Base-by-base conservation (phyloP, 2,329 filamentous ascomycete species). In the Cercospora janseana region DNA sequence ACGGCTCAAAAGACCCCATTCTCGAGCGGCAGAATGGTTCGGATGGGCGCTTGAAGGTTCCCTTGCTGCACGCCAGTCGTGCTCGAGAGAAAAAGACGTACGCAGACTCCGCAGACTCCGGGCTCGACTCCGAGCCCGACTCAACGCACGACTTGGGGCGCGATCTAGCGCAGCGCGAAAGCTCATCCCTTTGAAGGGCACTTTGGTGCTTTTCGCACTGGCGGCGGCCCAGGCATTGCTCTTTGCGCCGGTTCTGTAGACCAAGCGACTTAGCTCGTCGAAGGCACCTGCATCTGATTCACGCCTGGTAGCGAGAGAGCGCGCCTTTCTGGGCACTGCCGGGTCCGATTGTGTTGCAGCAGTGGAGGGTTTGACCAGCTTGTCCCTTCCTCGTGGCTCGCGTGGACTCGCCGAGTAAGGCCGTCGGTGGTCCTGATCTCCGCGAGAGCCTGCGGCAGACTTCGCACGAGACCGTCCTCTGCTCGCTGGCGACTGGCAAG, bases 201-300 rank as follows among this genome's bases (percentile, higher is more conserved):
- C 32, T 35, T 35, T 46, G 31, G 44, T 46, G 31, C 44, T 46
- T 37, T 32, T 34, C 5, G 44, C 31, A 26, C 44, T 46, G 18
- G 44, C 44, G 13, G 44, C 44, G 12, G 44, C 44, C 44, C 44
- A 46, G 15, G 44, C 44, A 20, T 27, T 37, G 23, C 21, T 18
- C 9, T 21, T 37, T n/a, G 12, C 13, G 13, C 38, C 32, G 23
- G 20, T 18, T n/a, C 44, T 8, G 31, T n/a, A 8, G 21, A n/a
- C n/a, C n/a, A n/a, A n/a, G n/a, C n/a, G n/a, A n/a, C n/a, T n/a
- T n/a, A n/a, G n/a, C n/a, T n/a, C n/a, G n/a, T n/a, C n/a, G n/a
- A n/a, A n/a, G n/a, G n/a, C n/a, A n/a, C n/a, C n/a, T n/a, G n/a
- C n/a, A n/a, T n/a, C n/a, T 18, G 44, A 46, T n/a, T 32, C 31